Percentiles rank a stretch among this genome's conserved stretches.
These are phyloP conservation scores for Cicer cuneatum DNA, from an alignment of 306 rosid genomes.

Conservation along the genomic window DNA sequence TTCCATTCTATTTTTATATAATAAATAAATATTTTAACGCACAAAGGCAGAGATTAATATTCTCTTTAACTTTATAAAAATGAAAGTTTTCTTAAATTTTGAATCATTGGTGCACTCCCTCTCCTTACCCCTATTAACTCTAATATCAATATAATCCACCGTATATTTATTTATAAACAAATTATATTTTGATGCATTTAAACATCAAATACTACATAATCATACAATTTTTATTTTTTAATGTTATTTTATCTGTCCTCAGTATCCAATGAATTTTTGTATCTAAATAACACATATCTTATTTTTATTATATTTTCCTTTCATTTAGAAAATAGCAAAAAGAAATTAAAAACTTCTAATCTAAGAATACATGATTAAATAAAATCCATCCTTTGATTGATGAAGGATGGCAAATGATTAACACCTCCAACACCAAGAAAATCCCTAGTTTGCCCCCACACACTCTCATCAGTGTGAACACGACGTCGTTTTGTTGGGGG, in stretches of 20 bases:
- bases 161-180: neutral
- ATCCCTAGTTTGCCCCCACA: slow-evolving; percentile 77
- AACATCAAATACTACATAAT: too few relatives aligned
- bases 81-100: neutral
- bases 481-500: slow-evolving; percentile 70
- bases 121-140: neutral
- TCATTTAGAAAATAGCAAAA: slow-evolving; percentile 2
- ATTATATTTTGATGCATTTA: too few relatives aligned
- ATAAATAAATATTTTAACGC: neutral
- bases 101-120: neutral
- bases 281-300: too few relatives aligned
- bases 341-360: slow-evolving; percentile 29
- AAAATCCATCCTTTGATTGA: slow-evolving; percentile 78
- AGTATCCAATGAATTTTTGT: too few relatives aligned
- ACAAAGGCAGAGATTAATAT: neutral
- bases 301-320: slow-evolving; percentile 40
- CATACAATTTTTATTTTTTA: too few relatives aligned
- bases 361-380: slow-evolving; percentile 33
- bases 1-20: neutral
- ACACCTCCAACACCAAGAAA: slow-evolving; percentile 84
- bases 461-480: slow-evolving; percentile 53
- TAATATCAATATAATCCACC: slow-evolving; percentile 38
- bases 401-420: slow-evolving; percentile 64
- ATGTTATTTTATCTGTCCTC: too few relatives aligned
- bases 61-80: too few relatives aligned